Evolutionary conservation across 2,329 filamentous ascomycete species (phyloP).

Genomic region (Monilinia aucupariae): DNA sequence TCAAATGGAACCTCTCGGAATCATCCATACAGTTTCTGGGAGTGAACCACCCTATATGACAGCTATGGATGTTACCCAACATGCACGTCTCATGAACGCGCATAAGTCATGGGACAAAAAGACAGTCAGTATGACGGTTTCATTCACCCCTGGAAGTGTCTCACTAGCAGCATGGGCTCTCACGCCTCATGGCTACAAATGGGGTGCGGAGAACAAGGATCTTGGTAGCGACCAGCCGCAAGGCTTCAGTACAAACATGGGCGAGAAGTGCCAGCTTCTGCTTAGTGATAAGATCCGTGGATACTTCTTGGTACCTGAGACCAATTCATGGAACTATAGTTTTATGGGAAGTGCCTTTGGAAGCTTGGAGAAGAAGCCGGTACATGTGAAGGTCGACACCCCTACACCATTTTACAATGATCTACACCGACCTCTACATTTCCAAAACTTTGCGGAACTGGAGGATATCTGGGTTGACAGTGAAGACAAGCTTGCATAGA

Average conservation of each 20-base stretch:
- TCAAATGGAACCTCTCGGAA: slow-evolving; percentile 79
- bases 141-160: slow-evolving; percentile 94
- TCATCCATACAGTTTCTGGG: slow-evolving; percentile 93
- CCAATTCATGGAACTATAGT: slow-evolving; percentile 91
- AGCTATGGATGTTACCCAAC: slow-evolving; percentile 87
- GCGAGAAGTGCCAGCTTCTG: slow-evolving; percentile 89
- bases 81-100: slow-evolving; percentile 80
- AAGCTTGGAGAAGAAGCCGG: slow-evolving; percentile 80
- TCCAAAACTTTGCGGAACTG: slow-evolving; percentile 94
- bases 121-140: slow-evolving; percentile 90
- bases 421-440: slow-evolving; percentile 86
- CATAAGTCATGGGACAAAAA: slow-evolving; percentile 78
- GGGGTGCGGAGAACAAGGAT: slow-evolving; percentile 95
- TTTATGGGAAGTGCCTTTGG: slow-evolving; percentile 92
- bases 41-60: slow-evolving; percentile 97
- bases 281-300: slow-evolving; percentile 90
- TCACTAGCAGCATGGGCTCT: slow-evolving; percentile 91
- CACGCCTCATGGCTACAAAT: slow-evolving; percentile 88
- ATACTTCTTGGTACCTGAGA: slow-evolving; percentile 93
- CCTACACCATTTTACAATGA: slow-evolving; percentile 87
- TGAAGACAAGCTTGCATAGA: slow-evolving; percentile 84
- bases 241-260: slow-evolving; percentile 87
- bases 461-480: slow-evolving; percentile 96
- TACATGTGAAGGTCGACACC: slow-evolving; percentile 91
- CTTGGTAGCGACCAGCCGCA: slow-evolving; percentile 86